phyloP scores from a whole-genome alignment of 169 alveolate genomes.

The Cryptosporidium baileyi region DNA sequence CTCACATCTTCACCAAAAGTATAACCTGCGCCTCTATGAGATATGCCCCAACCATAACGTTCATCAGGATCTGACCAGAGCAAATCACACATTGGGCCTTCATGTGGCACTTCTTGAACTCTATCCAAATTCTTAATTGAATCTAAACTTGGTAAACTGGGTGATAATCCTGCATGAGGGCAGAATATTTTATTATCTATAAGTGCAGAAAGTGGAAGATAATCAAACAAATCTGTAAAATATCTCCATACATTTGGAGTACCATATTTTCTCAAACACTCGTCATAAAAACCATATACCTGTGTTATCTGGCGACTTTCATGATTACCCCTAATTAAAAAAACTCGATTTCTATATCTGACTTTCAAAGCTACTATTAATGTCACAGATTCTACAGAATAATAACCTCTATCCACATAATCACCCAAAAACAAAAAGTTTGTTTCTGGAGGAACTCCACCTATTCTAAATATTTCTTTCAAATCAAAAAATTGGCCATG shows the following conservation, averaged over 20 bases:
- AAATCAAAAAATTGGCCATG: slow-evolving; percentile 89
- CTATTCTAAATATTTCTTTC: slow-evolving; percentile 75
- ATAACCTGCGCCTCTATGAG: slow-evolving; percentile 99
- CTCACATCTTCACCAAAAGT: slow-evolving; percentile 97
- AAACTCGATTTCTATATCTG: slow-evolving; percentile 94
- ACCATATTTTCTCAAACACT: slow-evolving; percentile 90
- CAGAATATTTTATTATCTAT: slow-evolving; percentile 87
- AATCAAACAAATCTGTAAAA: slow-evolving; percentile 91
- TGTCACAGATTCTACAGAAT: slow-evolving; percentile 88
- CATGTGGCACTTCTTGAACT: slow-evolving; percentile 98
- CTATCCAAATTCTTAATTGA: slow-evolving; percentile 92
- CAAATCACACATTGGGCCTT: slow-evolving; percentile 99
- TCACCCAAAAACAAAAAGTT: slow-evolving; percentile 79
- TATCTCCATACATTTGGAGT: slow-evolving; percentile 89
- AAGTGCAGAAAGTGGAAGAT: slow-evolving; percentile 83
- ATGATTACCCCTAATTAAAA: slow-evolving; percentile 95
- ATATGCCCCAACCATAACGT: slow-evolving; percentile 96
- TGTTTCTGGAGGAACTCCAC: slow-evolving; percentile 78
- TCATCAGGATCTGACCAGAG: slow-evolving; percentile 99
- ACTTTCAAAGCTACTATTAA: slow-evolving; percentile 94
- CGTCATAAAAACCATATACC: slow-evolving; percentile 92
- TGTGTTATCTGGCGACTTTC: slow-evolving; percentile 94
- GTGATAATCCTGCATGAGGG: slow-evolving; percentile 99
- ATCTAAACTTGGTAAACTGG: slow-evolving; percentile 90
- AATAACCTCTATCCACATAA: slow-evolving; percentile 89